phyloP scores from a whole-genome alignment of 2,329 filamentous ascomycete genomes.

The Trichophyton verrucosum region DNA sequence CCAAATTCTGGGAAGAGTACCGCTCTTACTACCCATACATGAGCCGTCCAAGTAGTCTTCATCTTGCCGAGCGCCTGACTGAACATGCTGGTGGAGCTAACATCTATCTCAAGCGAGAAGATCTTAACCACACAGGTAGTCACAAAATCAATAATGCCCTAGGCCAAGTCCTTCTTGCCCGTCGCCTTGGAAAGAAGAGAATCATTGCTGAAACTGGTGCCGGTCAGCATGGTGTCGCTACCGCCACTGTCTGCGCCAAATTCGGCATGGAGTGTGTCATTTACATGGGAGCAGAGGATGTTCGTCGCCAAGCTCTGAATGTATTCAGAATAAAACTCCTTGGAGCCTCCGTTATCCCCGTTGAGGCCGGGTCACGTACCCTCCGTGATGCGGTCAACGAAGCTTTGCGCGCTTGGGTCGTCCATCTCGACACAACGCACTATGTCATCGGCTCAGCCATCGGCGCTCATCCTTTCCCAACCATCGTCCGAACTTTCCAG shows the following conservation, averaged over 20 bases:
- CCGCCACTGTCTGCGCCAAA: constrained; percentile 92
- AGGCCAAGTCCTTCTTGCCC: constrained; percentile 79
- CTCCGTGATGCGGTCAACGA: constrained; percentile 88
- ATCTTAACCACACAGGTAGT: constrained; percentile 92
- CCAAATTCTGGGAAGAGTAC: constrained; percentile 94
- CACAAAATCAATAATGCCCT: constrained; percentile 99
- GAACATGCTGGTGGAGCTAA: constrained; percentile 82
- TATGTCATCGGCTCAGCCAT: constrained; percentile 98
- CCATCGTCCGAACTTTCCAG: constrained; percentile 95
- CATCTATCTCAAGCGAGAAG: constrained; percentile 96
- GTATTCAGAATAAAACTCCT: constrained; percentile 97
- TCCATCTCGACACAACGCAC: constrained; percentile 83
- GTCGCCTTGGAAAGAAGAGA: constrained; percentile 78
- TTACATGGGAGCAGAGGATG: constrained; percentile 97
- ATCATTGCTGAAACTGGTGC: constrained; percentile 98
- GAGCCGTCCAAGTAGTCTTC: constrained; percentile 83
- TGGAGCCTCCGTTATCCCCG: constrained; percentile 81
- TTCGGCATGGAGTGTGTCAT: constrained; percentile 97
- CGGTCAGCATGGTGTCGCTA: constrained; percentile 94
- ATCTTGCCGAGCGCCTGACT: constrained; percentile 77
- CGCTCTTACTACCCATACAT: constrained; percentile 94
- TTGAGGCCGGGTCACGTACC: constrained; percentile 77
- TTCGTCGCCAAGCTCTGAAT: constrained; percentile 88
- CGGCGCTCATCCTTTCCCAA: constrained; percentile 93
- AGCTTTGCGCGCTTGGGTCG: constrained; percentile 86